phyloP scores from a whole-genome alignment of 345 rosid genomes.

The Balakata baccata region DNA sequence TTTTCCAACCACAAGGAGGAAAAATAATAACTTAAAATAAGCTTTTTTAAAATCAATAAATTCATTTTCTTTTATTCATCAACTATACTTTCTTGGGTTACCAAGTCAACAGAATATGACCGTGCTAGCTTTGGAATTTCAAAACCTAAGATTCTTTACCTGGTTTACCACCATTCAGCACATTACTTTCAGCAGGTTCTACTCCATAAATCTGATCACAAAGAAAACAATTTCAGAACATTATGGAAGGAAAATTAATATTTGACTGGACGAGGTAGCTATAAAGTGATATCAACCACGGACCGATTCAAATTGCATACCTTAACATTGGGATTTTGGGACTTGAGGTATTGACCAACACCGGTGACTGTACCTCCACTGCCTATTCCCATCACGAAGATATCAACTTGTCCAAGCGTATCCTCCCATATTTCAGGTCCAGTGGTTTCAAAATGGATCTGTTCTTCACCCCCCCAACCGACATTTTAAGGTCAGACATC shows the following conservation, averaged over 20 bases:
- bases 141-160: constrained; percentile 39
- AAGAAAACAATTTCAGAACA: constrained; percentile 8
- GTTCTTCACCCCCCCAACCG: constrained; percentile 15
- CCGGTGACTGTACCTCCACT: constrained; percentile 98
- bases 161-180: constrained; percentile 94
- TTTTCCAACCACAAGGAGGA: not conserved
- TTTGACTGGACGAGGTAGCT: not conserved
- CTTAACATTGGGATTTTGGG: constrained; percentile 91
- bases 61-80: not conserved
- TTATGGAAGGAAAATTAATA: constrained; percentile 2
- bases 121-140: not conserved
- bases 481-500: constrained; percentile 10
- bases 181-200: constrained; percentile 91
- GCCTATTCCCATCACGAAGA: constrained; percentile 95
- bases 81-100: not conserved
- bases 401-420: constrained; percentile 80
- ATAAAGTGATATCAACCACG: not conserved
- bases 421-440: constrained; percentile 99
- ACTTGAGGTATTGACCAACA: constrained; percentile 88
- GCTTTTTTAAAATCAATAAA: not conserved
- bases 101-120: not conserved
- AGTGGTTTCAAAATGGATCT: constrained; percentile 91
- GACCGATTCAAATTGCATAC: constrained; percentile 29
- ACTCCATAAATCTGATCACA: constrained; percentile 78
- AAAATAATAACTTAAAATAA: not conserved